Evolutionary conservation across 345 rosid genomes (phyloP), one percentile per base, ranked within the genome.

Genomic region (Populus pruinosa): DNA sequence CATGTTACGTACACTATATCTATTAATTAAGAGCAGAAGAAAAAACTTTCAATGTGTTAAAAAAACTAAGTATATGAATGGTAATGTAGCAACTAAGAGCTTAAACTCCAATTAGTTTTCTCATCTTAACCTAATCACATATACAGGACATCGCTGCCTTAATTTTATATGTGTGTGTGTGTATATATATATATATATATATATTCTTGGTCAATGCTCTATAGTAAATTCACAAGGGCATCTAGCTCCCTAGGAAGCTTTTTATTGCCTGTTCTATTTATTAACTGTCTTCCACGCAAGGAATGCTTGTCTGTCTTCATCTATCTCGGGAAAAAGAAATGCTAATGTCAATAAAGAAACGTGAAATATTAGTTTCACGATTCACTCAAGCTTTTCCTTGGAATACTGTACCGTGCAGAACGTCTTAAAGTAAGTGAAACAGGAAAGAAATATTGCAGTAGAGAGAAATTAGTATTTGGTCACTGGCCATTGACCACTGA

Each of bases 361-460:
- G 3, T 59, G 14, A n/a, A 10, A 27, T 23, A 23, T 59, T 23
- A 59, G 63, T 59, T 59, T 59, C 63, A n/a, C 63, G 23, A 11
- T n/a, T n/a, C 10, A 59, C 63, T n/a, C 29, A 11, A 59, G 63
- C 63, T 59, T 59, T 59, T n/a, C 23, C n/a, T 59, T 9, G 29
- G 63, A 59, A n/a, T n/a, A 23, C 63, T 56, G 63, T 56, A 23
- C 63, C 63, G 2, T 56, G 63, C 63, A 56, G 27, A 56, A n/a
- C 63, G 63, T n/a, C 63, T 56, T 56, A 56, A 56, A 56, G 63
- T 56, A 56, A n/a, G 63, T 56, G 63, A 56, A 56, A 55, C 61
- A 55, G 21, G 25, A 55, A 55, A 55, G 61, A 21, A 21, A 55
- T 53, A 39, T 6, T 0, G 61, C 61, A 53, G 23, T 1, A 2